Evolutionary conservation across 352 stramenopile genomes (phyloP).

Genomic region (Phytophthora citricola): DNA sequence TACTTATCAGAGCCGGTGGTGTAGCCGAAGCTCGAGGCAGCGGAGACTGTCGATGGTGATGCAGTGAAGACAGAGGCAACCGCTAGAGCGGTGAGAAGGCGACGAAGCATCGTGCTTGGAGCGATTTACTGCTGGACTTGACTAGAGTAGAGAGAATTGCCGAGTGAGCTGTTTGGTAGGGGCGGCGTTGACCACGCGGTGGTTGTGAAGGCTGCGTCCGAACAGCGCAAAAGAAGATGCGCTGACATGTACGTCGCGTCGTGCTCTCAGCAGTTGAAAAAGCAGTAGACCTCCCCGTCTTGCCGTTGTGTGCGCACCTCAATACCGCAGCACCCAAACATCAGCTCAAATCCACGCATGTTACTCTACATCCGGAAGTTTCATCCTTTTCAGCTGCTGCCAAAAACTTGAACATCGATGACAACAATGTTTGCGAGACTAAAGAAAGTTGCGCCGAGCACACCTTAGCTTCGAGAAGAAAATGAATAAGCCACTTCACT

Average conservation of each 20-base stretch:
- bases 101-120: conserved; percentile 16
- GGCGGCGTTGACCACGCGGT: neutral
- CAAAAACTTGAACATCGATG: neutral
- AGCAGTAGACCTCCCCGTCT: neutral
- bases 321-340: conserved; percentile 11
- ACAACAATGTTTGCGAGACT: too few species aligned
- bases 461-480: too few species aligned
- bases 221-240: conserved; percentile 27
- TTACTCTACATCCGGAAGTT: conserved; percentile 15
- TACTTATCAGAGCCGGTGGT: conserved; percentile 43
- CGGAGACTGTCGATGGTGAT: conserved; percentile 17
- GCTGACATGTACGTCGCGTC: conserved; percentile 4
- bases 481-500: too few species aligned
- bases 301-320: too few species aligned
- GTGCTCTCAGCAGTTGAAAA: conserved; percentile 1
- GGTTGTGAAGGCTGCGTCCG: conserved; percentile 8
- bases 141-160: conserved; percentile 8
- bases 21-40: conserved; percentile 44
- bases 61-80: conserved; percentile 3
- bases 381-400: conserved; percentile 12
- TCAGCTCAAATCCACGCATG: conserved; percentile 1
- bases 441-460: too few species aligned
- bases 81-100: conserved; percentile 10
- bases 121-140: conserved; percentile 7
- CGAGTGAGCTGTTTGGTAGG: conserved; percentile 18